phyloP scores from a whole-genome alignment of 805 yeast genomes.

The Suhomyces kilbournensis region DNA sequence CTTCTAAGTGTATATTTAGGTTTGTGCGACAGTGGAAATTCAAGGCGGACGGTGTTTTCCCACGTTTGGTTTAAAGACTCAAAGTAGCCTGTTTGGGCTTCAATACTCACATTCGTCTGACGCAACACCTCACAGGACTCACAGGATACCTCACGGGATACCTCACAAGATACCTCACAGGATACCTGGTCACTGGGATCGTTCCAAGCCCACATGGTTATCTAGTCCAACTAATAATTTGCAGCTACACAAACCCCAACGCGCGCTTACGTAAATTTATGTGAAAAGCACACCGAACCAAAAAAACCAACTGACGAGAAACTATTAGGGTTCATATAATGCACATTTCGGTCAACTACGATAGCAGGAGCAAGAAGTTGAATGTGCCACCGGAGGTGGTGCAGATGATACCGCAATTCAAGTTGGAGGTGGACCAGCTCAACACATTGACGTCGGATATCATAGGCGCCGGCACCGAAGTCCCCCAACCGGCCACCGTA shows the following conservation, averaged over 20 bases:
- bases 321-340: no score
- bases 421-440: constrained; percentile 43
- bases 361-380: constrained; percentile 26
- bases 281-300: neutral
- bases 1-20: neutral
- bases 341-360: constrained; percentile 24
- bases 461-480: constrained; percentile 41
- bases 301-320: no score
- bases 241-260: neutral
- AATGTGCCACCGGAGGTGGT: constrained; percentile 16
- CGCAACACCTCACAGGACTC: neutral
- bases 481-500: constrained; percentile 54
- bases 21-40: neutral
- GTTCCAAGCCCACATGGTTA: neutral
- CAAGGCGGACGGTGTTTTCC: neutral
- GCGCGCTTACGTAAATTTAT: neutral
- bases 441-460: constrained; percentile 37
- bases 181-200: neutral
- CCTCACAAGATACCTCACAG: no score
- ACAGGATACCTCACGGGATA: no score
- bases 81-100: neutral
- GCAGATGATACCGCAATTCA: constrained; percentile 24
- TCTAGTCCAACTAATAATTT: neutral
- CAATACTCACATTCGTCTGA: neutral
- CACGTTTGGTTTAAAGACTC: neutral